These are phyloP conservation scores for Cyberlindnera amylophila DNA, from an alignment of 805 yeast species.

Conservation along the genomic window DNA sequence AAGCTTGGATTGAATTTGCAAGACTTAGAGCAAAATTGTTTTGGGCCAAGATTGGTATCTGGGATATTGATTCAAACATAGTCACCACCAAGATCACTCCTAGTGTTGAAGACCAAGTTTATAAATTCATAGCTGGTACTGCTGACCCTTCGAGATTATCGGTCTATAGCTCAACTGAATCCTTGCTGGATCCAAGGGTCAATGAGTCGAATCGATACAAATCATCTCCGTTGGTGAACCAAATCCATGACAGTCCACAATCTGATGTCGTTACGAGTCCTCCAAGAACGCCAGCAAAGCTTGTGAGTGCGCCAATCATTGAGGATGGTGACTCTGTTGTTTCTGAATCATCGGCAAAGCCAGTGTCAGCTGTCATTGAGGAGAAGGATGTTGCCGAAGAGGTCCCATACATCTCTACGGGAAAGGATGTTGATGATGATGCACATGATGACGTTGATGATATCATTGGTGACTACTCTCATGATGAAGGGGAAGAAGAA, in stretches of 20 bases:
- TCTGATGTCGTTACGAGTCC: neutral
- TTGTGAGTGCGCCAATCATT: neutral
- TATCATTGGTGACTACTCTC: conserved; percentile 18
- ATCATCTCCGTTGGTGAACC: conserved; percentile 19
- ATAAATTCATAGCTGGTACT: conserved; percentile 7
- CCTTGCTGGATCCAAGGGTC: conserved; percentile 10
- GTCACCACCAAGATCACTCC: conserved; percentile 33
- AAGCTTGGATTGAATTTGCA: conserved; percentile 62
- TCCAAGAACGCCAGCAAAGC: conserved; percentile 4
- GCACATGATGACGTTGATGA: conserved; percentile 12
- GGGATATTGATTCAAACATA: conserved; percentile 47
- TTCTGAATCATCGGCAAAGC: neutral
- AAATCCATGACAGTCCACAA: conserved; percentile 7
- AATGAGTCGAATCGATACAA: conserved; percentile 8
- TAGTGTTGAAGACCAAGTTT: conserved; percentile 19
- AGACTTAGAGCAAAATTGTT: conserved; percentile 69
- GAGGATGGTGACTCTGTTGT: neutral
- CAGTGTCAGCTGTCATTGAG: neutral
- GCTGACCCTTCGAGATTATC: conserved; percentile 10
- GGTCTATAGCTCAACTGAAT: conserved; percentile 15
- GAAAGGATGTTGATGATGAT: conserved; percentile 2
- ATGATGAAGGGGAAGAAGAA: conserved; percentile 14
- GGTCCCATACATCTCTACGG: neutral
- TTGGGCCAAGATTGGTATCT: conserved; percentile 81
- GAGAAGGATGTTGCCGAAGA: neutral